Evolutionary conservation across 73 alveolate genomes (phyloP).

Genomic region (Tetrahymena malaccensis): DNA sequence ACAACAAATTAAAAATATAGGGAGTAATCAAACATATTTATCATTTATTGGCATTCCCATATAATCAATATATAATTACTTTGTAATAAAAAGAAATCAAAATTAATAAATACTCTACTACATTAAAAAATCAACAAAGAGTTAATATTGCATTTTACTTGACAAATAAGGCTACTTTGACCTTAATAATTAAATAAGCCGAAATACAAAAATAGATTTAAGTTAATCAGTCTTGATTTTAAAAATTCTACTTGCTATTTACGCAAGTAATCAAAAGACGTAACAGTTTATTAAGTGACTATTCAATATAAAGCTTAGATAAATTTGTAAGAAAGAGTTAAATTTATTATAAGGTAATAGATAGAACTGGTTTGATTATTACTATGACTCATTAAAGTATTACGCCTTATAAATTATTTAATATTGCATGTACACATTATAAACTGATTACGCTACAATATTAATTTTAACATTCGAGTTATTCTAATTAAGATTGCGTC

Average conservation of each 20-base stretch:
- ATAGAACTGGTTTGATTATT: neutral
- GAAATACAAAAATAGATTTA: neutral
- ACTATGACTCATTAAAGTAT: neutral
- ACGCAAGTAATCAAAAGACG: neutral
- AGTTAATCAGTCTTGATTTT: neutral
- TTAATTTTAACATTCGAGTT: neutral
- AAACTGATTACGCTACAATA: neutral
- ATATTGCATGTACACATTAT: neutral
- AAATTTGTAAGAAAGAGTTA: neutral
- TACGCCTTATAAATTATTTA: neutral
- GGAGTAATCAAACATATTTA: neutral
- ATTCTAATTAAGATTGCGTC: neutral
- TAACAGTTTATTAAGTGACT: neutral
- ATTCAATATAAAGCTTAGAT: neutral
- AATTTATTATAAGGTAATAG: neutral
- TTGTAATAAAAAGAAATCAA: neutral
- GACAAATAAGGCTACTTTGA: too few relatives aligned
- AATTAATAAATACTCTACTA: neutral
- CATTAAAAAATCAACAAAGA: neutral
- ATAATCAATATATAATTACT: too few relatives aligned
- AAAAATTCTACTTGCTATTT: neutral
- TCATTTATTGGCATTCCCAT: neutral
- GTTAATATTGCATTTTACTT: too few relatives aligned
- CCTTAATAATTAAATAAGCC: neutral
- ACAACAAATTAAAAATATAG: neutral